Evolutionary conservation across 352 stramenopile species (phyloP), one percentile per base, ranked within the genome.

Genomic region (Pythium diclinum): DNA sequence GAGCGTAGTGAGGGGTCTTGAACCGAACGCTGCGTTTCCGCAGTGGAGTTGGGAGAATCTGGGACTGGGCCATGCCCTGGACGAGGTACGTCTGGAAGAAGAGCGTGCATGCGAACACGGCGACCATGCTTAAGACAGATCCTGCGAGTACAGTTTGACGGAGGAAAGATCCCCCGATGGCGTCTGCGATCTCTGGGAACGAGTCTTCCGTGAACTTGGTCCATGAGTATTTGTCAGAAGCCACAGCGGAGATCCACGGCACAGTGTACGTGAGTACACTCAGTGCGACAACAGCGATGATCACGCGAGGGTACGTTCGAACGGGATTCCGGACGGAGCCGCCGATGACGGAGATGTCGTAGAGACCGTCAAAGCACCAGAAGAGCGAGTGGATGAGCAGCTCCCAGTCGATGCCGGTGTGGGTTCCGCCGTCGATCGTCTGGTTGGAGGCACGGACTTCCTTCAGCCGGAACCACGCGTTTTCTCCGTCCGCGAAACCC

Each of bases 331-430:
- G 61, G 19, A 97, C 87, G 65, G 97, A 83, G 10, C 77, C 90
- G 6, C 88, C 89, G 69, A 97, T 96, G 0, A 77, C 79, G 13
- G 85, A 91, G 1, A 80, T 85, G 21, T 71, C 71, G 67, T 98
- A 91, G 67, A 96, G 96, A 17, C 81, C 90, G 63, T 98, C 97
- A 21, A 96, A 87, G 75, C 95, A 97, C 95, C 95, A 98, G 68
- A 97, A 98, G 11, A 98, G 71, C 57, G 95, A 95, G 71, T 97
- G 97, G 28, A 97, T 65, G 36, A 92, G 88, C 5, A 81, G 76
- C 38, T 80, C 65, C 89, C 89, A 97, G 25, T 95, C 58, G 47
- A 77, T 58, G 11, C 54, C 54, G 6, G 46, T 44, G 33, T 59
- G 46, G 3, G 42, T 49, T 16, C 34, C 44, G 6, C 51, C 53